A percentile compares a stretch with the other conserved stretches of the same genome.
Conservation (phyloP, 345 rosid genomes). For the Alliaria petiolata region DNA sequence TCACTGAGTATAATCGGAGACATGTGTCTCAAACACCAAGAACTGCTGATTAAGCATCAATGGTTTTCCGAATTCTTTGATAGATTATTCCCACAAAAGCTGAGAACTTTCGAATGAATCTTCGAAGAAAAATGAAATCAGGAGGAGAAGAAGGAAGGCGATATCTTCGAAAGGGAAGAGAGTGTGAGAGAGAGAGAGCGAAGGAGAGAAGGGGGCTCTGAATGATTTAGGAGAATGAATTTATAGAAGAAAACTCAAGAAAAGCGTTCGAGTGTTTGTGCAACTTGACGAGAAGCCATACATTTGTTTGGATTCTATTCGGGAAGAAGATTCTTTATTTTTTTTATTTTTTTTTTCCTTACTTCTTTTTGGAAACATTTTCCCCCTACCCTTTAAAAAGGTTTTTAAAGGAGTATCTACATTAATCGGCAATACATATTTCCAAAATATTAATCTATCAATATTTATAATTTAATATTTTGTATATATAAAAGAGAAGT, state of each 20-base stretch:
- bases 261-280: slow-evolving; percentile 22
- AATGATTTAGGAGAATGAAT: slow-evolving; percentile 17
- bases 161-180: neutral
- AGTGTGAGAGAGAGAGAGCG: slow-evolving; percentile 3
- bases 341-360: neutral
- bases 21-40: slow-evolving; percentile 97
- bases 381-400: neutral
- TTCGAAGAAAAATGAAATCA: neutral
- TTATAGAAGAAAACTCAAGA: slow-evolving; percentile 43
- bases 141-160: neutral
- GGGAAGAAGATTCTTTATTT: slow-evolving; percentile 13
- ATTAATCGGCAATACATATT: neutral
- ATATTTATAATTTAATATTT: no score
- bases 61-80: neutral
- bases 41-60: slow-evolving; percentile 65
- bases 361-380: slow-evolving; percentile 6
- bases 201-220: neutral
- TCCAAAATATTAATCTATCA: no score
- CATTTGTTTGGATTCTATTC: slow-evolving; percentile 20
- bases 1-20: slow-evolving; percentile 87
- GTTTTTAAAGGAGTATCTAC: neutral
- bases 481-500: no score
- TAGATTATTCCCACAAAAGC: neutral
- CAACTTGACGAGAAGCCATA: slow-evolving; percentile 23
- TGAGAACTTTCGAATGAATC: neutral